phyloP scores from a whole-genome alignment of 176 grass and related monocot species.

The Luzula sylvatica region DNA sequence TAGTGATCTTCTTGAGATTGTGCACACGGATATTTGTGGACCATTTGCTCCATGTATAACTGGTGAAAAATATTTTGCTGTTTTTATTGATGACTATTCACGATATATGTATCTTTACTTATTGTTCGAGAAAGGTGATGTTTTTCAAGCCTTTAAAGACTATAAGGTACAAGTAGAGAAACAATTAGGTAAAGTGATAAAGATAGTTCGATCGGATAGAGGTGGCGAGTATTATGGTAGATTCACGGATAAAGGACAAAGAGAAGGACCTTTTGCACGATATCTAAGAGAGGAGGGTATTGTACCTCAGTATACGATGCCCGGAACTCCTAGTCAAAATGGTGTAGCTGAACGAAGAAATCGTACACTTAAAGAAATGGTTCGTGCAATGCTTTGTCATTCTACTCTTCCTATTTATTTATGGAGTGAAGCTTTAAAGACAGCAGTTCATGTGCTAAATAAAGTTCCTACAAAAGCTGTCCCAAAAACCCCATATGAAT shows the following conservation, averaged over 20 bases:
- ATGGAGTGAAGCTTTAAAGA: slow-evolving; percentile 10
- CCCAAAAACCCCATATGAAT: slow-evolving; percentile 6
- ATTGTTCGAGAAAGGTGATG: too few species aligned
- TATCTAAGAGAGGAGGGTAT: not conserved
- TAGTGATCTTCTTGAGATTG: not conserved
- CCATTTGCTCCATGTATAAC: not conserved
- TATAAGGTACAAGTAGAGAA: too few species aligned
- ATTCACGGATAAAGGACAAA: not conserved
- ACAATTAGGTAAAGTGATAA: too few species aligned
- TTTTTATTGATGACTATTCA: slow-evolving; percentile 7
- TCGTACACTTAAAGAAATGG: not conserved
- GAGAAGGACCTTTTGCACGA: not conserved
- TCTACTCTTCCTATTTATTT: not conserved
- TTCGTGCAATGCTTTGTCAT: not conserved
- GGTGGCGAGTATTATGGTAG: not conserved
- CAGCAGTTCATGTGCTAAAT: not conserved
- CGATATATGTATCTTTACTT: not conserved
- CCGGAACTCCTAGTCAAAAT: not conserved
- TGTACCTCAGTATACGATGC: not conserved
- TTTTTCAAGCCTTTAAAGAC: too few species aligned
- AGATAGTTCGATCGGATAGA: too few species aligned
- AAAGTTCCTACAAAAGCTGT: too few species aligned
- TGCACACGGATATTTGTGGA: slow-evolving; percentile 12
- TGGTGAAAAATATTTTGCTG: not conserved
- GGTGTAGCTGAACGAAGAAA: slow-evolving; percentile 1